Evolutionary conservation across 140 eudicot genomes (phyloP), one percentile per base, ranked within the genome.

Genomic region (Bidens hawaiensis): DNA sequence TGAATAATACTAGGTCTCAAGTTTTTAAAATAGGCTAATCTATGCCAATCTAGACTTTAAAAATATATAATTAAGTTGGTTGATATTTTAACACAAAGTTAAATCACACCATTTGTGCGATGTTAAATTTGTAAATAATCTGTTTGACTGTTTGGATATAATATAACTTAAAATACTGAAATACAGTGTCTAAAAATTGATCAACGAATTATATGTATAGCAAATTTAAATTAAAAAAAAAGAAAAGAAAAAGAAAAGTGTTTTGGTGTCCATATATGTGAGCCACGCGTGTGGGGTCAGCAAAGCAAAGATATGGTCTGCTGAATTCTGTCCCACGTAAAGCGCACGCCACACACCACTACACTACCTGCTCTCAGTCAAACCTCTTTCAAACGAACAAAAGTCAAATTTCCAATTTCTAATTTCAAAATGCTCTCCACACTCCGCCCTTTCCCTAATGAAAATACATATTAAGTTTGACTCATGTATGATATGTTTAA

Each of bases 341-440:
- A 75, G 80, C 62, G 76, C 72, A 75, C 80, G 76, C 76, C 71
- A 75, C 38, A 69, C 49, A 58, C 56, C 73, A 67, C 79, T 72
- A 62, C 66, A 3, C n/a, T n/a, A n/a, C n/a, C n/a, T n/a, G n/a
- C n/a, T n/a, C n/a, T n/a, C 51, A 14, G 79, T 68, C 78, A 73
- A 73, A 72, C 46, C 46, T 56, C 5, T 59, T 63, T 68, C 71
- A 62, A 68, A 22, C n/a, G n/a, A n/a, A n/a, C 22, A 15, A n/a
- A 41, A 61, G 71, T 52, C 67, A 56, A 64, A 49, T 27, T 46
- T 62, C 70, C 25, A 61, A 52, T 1, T 4, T 52, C 10, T 4
- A 24, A 52, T 12, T 49, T 12, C 8, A 6, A 19, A 13, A 21
- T 46, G 9, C 42, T n/a, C n/a, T n/a, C n/a, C n/a, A n/a, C n/a